Percentiles rank a stretch among this genome's conserved stretches.
phyloP scores from a whole-genome alignment of 2,329 filamentous ascomycete genomes.

The Pestalotiopsis sp. region DNA sequence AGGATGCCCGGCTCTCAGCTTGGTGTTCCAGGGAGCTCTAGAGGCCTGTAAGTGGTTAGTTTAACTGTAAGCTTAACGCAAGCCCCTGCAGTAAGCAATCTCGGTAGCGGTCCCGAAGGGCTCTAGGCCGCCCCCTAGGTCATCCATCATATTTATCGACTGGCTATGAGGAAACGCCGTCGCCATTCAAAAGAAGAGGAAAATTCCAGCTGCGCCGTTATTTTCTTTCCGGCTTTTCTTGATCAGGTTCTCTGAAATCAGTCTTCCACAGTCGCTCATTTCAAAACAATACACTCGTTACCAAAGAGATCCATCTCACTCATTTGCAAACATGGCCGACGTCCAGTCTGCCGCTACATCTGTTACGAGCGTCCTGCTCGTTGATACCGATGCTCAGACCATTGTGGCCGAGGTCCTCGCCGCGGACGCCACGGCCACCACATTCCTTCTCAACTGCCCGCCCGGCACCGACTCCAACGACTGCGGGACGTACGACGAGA shows the following conservation, averaged over 20 bases:
- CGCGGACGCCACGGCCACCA: constrained; percentile 10
- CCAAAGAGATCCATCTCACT: neutral
- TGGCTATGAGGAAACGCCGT: neutral
- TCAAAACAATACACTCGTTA: neutral
- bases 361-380: constrained; percentile 5
- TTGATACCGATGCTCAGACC: constrained; percentile 5
- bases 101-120: neutral
- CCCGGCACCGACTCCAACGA: constrained; percentile 11
- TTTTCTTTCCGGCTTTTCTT: neutral
- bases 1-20: neutral
- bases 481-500: constrained; percentile 13
- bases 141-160: neutral
- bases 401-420: constrained; percentile 7
- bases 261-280: neutral
- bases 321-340: neutral
- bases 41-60: neutral
- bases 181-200: neutral
- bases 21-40: neutral
- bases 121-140: neutral
- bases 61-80: neutral
- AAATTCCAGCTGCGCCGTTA: neutral
- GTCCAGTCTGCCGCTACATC: neutral
- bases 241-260: neutral
- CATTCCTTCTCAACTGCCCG: constrained; percentile 14
- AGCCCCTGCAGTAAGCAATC: neutral